phyloP scores from a whole-genome alignment of 805 yeast genomes.

The Vanderwaltozyma yarrowii region DNA sequence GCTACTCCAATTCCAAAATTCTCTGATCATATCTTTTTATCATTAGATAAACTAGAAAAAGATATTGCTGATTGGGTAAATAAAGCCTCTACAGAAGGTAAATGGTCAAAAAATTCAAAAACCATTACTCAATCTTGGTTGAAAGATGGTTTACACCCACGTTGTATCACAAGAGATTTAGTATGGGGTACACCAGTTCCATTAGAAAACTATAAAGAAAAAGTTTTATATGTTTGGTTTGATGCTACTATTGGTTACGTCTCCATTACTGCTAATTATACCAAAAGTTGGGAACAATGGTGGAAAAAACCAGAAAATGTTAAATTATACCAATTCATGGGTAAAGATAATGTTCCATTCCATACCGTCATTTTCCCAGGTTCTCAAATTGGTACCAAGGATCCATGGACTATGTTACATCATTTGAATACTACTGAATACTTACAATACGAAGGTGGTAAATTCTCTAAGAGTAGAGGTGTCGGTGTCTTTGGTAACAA shows the following conservation, averaged over 20 bases:
- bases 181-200: constrained; percentile 99
- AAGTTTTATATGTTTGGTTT: constrained; percentile 97
- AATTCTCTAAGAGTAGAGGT: constrained; percentile 95
- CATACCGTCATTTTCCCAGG: constrained; percentile 98
- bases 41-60: constrained; percentile 76
- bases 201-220: constrained; percentile 68
- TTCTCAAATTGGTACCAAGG: constrained; percentile 77
- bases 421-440: constrained; percentile 94
- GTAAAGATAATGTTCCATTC: constrained; percentile 98
- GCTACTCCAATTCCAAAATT: constrained; percentile 70
- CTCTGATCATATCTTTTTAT: constrained; percentile 78
- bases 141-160: constrained; percentile 82
- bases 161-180: constrained; percentile 95
- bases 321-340: constrained; percentile 92
- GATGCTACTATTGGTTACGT: constrained; percentile 97
- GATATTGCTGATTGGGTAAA: constrained; percentile 63
- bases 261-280: constrained; percentile 91
- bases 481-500: constrained; percentile 97
- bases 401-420: constrained; percentile 82
- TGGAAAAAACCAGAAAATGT: constrained; percentile 93
- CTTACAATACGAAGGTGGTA: constrained; percentile 95
- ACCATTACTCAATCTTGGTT: constrained; percentile 90
- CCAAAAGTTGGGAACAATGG: constrained; percentile 75
- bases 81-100: constrained; percentile 57
- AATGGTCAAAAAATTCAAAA: constrained; percentile 87